phyloP scores from a whole-genome alignment of 345 rosid species.

The Arabidopsis arenosa region DNA sequence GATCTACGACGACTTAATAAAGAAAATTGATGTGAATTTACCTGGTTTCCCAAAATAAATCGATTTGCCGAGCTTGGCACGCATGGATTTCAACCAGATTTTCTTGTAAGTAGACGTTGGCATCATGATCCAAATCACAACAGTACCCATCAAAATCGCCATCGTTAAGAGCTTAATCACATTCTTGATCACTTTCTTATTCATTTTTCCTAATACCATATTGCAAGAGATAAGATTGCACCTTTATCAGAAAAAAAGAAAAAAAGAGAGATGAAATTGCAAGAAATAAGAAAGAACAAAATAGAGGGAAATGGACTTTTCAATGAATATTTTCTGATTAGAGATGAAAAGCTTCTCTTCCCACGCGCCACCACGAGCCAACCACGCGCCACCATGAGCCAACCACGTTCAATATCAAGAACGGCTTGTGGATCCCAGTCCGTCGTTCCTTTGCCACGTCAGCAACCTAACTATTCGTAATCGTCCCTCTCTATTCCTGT shows the following conservation, averaged over 20 bases:
- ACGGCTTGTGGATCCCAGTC: constrained; percentile 15
- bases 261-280: constrained; percentile 7
- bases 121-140: constrained; percentile 66
- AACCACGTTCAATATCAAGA: background rate
- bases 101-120: constrained; percentile 57
- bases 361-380: background rate
- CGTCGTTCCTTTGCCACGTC: constrained; percentile 2
- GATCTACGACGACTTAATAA: background rate
- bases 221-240: constrained; percentile 19
- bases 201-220: constrained; percentile 12
- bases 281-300: background rate
- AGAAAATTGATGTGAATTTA: constrained; percentile 13
- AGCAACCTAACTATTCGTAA: background rate
- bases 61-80: constrained; percentile 41
- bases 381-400: constrained; percentile 14
- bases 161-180: constrained; percentile 44
- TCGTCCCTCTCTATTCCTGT: background rate
- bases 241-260: background rate
- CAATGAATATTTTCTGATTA: background rate
- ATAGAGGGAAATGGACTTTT: constrained; percentile 13
- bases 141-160: constrained; percentile 50
- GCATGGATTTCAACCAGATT: constrained; percentile 48
- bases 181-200: constrained; percentile 22
- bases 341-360: background rate
- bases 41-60: constrained; percentile 65